Evolutionary conservation across 805 yeast genomes (phyloP), one percentile per base, ranked within the genome.

Genomic region (Zygoascus biomembranicola): DNA sequence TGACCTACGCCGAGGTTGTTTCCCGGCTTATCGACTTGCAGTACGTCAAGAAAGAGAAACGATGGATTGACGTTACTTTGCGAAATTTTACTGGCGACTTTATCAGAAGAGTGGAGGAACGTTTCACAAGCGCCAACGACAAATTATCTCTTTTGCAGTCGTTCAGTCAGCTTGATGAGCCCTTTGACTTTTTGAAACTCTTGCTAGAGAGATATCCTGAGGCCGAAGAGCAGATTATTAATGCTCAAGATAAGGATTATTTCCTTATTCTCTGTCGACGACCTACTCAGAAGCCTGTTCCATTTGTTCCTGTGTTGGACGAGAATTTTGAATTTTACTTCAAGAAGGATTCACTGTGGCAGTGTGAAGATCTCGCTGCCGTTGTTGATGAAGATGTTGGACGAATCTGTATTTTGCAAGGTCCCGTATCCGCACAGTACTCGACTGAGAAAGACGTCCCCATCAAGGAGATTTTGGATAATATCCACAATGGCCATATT

Each of bases 281-380:
- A 66, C 96, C 96, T 63, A 66, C 73, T 57, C 97, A 92, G 75
- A 94, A 94, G 75, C 99, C 99, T 35, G 97, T 90, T 68, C 99
- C 99, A 59, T 94, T 94, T 63, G 90, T 94, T 63, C 99, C 99
- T 50, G 86, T 88, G 19, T 78, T 94, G 69, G 96, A 94, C 68
- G 95, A 88, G 61, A 86, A 88, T 76, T 89, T 94, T 65, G 97
- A 94, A 72, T 83, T 85, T 67, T 94, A 87, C 80, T 94, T 94
- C 82, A 94, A 94, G 82, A 94, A 94, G 77, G 99, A 94, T 73
- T 92, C 98, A 32, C 78, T 94, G 70, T 94, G 99, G 99, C 99
- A 94, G 79, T 87, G 96, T 23, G 98, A 94, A 77, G 92, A 88
- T 69, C 80, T 94, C 68, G 97, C 90, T 69, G 87, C 97, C 56